phyloP scores from a whole-genome alignment of 2,329 filamentous ascomycete genomes.

The Cladosporium phlei region DNA sequence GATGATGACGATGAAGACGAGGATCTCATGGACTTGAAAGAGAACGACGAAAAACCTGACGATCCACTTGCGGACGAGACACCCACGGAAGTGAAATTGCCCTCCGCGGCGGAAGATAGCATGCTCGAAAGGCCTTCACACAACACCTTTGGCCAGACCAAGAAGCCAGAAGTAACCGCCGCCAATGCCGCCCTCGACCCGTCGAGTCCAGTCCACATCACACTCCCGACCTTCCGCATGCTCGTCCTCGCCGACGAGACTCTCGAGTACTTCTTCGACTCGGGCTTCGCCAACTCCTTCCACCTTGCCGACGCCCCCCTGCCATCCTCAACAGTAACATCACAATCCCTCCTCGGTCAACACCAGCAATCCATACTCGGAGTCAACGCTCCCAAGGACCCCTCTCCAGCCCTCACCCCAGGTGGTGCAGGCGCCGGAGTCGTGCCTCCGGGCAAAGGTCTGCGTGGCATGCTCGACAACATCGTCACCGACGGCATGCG shows the following conservation, averaged over 20 bases:
- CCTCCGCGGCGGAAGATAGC: conserved; percentile 21
- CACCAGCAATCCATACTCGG: conserved; percentile 19
- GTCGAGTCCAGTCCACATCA: conserved; percentile 89
- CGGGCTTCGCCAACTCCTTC: conserved; percentile 89
- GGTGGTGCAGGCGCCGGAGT: conserved; percentile 45
- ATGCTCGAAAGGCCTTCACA: conserved; percentile 25
- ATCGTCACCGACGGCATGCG: conserved; percentile 97
- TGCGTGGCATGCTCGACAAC: conserved; percentile 90
- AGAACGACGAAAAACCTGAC: conserved; percentile 24
- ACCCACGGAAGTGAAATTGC: conserved; percentile 15
- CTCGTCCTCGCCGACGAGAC: conserved; percentile 93
- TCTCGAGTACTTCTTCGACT: conserved; percentile 95
- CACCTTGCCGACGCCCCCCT: conserved; percentile 67
- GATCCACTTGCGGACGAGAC: conserved; percentile 1
- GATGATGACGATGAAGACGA: conserved; percentile 52
- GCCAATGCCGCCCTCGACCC: conserved; percentile 91
- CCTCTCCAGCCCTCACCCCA: conserved; percentile 24
- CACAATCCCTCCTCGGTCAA: conserved; percentile 72
- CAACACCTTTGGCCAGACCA: conserved; percentile 32
- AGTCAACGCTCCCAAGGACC: conserved; percentile 17
- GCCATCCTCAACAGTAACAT: conserved; percentile 44
- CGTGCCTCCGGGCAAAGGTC: conserved; percentile 63
- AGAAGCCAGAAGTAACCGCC: conserved; percentile 59
- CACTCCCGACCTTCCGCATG: conserved; percentile 96
- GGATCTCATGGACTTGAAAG: conserved; percentile 58